A percentile compares a stretch with the other conserved stretches of the same genome.
phyloP scores from a whole-genome alignment of 805 yeast genomes.

The Dipodascus albidus region DNA sequence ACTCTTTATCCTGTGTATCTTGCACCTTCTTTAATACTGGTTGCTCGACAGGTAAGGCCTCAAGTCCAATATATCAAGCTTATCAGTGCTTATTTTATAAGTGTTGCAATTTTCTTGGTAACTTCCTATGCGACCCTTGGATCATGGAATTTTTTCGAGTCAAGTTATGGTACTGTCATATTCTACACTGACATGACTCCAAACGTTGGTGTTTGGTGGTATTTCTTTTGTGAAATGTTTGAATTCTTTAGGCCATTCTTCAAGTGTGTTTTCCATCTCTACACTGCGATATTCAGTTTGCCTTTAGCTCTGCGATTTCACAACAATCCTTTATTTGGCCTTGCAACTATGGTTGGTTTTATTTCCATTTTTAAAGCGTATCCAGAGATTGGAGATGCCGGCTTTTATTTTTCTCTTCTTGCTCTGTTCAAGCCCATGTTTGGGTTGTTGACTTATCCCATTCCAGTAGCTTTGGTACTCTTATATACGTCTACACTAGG shows the following conservation, averaged over 20 bases:
- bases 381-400: slow-evolving; percentile 75
- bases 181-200: slow-evolving; percentile 56
- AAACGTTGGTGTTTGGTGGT: slow-evolving; percentile 97
- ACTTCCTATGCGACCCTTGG: slow-evolving; percentile 19
- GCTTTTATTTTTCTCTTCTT: slow-evolving; percentile 38
- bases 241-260: slow-evolving; percentile 79
- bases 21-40: slow-evolving; percentile 42
- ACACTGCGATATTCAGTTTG: slow-evolving; percentile 48
- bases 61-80: slow-evolving; percentile 6
- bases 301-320: slow-evolving; percentile 67
- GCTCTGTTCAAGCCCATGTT: slow-evolving; percentile 34
- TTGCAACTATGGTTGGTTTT: slow-evolving; percentile 37
- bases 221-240: slow-evolving; percentile 90
- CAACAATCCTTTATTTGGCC: slow-evolving; percentile 47
- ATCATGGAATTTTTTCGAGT: slow-evolving; percentile 33
- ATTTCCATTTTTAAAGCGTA: slow-evolving; percentile 66
- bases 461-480: slow-evolving; percentile 42
- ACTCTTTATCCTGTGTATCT: slow-evolving; percentile 52
- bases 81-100: slow-evolving; percentile 8
- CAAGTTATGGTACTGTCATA: slow-evolving; percentile 37
- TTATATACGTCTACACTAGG: slow-evolving; percentile 53
- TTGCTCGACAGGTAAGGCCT: slow-evolving; percentile 7
- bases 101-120: slow-evolving; percentile 13
- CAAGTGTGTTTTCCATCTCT: slow-evolving; percentile 71
- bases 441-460: slow-evolving; percentile 33